These are phyloP conservation scores for Penstemon eatonii DNA, from an alignment of 257 asterid genomes.

Conservation along the genomic window DNA sequence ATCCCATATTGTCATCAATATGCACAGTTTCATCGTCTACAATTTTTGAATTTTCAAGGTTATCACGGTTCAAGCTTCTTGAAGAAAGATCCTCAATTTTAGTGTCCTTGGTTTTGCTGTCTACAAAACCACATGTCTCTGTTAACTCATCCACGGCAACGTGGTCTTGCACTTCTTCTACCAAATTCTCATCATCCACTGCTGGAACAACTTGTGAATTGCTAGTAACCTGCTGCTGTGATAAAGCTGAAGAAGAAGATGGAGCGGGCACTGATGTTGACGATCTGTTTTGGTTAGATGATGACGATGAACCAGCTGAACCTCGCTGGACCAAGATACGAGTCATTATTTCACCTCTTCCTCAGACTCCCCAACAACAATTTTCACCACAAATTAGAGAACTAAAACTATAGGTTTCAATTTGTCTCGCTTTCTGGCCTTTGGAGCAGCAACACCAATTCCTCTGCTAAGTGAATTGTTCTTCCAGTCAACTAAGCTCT, in stretches of 20 bases:
- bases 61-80: slow-evolving; percentile 38
- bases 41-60: slow-evolving; percentile 40
- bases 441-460: slow-evolving; percentile 80
- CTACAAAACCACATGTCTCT: slow-evolving; percentile 42
- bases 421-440: slow-evolving; percentile 86
- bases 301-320: slow-evolving; percentile 73
- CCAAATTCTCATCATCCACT: slow-evolving; percentile 54
- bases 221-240: slow-evolving; percentile 47
- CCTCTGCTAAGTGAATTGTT: slow-evolving; percentile 77
- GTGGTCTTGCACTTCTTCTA: slow-evolving; percentile 57
- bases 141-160: slow-evolving; percentile 45
- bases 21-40: slow-evolving; percentile 41
- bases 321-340: slow-evolving; percentile 92
- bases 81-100: slow-evolving; percentile 47
- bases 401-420: slow-evolving; percentile 53
- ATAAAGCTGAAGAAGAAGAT: slow-evolving; percentile 48
- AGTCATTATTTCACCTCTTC: slow-evolving; percentile 62
- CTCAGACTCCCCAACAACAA: slow-evolving; percentile 25
- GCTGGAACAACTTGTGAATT: slow-evolving; percentile 47
- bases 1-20: slow-evolving; percentile 38
- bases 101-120: slow-evolving; percentile 36
- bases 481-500: slow-evolving; percentile 61
- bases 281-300: slow-evolving; percentile 65
- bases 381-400: slow-evolving; percentile 44
- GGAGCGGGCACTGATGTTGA: slow-evolving; percentile 50